These are phyloP conservation scores for Malus hybrid DNA, from an alignment of 331 rosid species.

Conservation along the genomic window DNA sequence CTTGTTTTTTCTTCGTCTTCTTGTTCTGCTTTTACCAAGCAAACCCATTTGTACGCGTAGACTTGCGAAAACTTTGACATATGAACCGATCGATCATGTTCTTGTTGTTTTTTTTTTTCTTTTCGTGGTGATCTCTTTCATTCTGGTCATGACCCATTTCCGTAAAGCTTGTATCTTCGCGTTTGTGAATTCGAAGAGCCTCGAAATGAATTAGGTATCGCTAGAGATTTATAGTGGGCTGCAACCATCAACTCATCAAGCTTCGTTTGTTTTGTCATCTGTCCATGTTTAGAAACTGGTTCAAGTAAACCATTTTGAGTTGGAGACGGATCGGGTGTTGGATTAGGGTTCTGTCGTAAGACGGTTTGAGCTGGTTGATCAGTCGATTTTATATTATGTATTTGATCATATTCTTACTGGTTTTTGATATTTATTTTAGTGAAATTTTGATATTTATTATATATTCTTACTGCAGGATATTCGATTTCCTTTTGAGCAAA, in stretches of 20 bases:
- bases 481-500: no score
- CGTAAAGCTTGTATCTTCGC: conserved; percentile 24
- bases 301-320: background rate
- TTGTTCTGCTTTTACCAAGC: conserved; percentile 24
- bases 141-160: background rate
- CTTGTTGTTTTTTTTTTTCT: background rate
- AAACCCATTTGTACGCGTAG: conserved; percentile 20
- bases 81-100: background rate
- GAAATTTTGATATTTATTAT: no score
- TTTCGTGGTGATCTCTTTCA: background rate
- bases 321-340: conserved; percentile 3
- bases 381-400: no score
- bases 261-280: conserved; percentile 19
- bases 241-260: background rate
- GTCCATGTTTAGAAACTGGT: background rate
- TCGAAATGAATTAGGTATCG: conserved; percentile 2
- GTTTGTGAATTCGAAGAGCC: conserved; percentile 25
- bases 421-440: no score
- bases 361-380: conserved; percentile 9
- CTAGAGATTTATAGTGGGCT: background rate
- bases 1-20: background rate
- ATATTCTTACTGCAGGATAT: no score
- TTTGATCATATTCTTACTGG: no score
- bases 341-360: conserved; percentile 17
- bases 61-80: conserved; percentile 28